Evolutionary conservation across 2,329 filamentous ascomycete species (phyloP), one percentile per base, ranked within the genome.

Genomic region (Rhynchosporium graminicola): DNA sequence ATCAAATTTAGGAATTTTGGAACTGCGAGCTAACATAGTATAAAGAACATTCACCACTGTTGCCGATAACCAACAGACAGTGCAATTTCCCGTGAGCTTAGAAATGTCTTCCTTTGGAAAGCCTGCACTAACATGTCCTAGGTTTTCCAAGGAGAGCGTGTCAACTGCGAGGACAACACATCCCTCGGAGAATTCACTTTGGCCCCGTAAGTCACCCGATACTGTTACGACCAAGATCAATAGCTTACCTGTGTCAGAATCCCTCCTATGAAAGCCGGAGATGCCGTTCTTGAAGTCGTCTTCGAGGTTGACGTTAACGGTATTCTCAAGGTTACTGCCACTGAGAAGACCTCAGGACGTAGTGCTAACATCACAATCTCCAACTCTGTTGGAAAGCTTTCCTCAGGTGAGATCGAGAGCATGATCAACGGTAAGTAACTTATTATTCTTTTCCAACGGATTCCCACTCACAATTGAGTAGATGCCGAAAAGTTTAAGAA

Each of bases 241-340:
- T n/a, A 20, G n/a, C 43, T 46, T 20, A 46, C 43, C 15, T 26
- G n/a, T n/a, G 2, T n/a, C n/a, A 46, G 20, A 51, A 88, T 88
- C 69, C 85, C 94, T 84, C 79, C 93, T 82, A 88, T 97, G 92
- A 65, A 65, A 47, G 94, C 95, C 75, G 94, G 95, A 78, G 95
- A 99, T 77, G 91, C 95, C 72, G 93, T 96, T 70, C 90, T 99
- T 51, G 95, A 99, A 82, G 91, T 94, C 72, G 92, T 98, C 78
- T 98, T 99, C 81, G 95, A 99, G 83, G 95, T 99, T 76, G 95
- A 99, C 73, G 95, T 97, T 86, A 99, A 99, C 85, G 95, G 95
- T 89, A 97, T 97, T 78, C 89, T 99, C 71, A 99, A 99, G 88
- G 95, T 98, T 75, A 98, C 94, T 68, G 95, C 95, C 71, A 97